Evolutionary conservation across 2,329 filamentous ascomycete genomes (phyloP).

Genomic region (Aspergillus sp.): DNA sequence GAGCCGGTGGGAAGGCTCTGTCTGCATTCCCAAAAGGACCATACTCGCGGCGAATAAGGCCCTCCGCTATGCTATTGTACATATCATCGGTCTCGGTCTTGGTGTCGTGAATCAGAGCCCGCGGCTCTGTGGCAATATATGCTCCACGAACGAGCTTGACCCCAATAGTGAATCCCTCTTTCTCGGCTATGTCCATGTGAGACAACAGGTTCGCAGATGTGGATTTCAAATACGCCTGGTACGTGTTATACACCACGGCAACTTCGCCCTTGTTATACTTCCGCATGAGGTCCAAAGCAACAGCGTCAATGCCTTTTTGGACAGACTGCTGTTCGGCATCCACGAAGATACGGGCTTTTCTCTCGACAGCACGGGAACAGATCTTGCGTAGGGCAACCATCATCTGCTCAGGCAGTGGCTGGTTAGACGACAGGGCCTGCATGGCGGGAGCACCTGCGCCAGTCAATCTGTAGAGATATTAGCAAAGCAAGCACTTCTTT

Average conservation of each 20-base stretch:
- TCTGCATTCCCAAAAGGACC: slow-evolving; percentile 18
- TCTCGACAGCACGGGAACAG: slow-evolving; percentile 33
- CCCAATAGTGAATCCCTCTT: slow-evolving; percentile 43
- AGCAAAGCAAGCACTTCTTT: too few relatives aligned
- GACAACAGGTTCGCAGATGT: slow-evolving; percentile 37
- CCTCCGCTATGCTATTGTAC: slow-evolving; percentile 53
- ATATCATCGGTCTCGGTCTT: slow-evolving; percentile 40
- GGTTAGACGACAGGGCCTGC: slow-evolving; percentile 36
- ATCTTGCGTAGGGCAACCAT: slow-evolving; percentile 38
- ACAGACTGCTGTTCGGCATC: slow-evolving; percentile 50
- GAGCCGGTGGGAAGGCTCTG: slow-evolving; percentile 29
- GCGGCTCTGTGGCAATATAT: slow-evolving; percentile 44
- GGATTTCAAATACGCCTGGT: slow-evolving; percentile 49
- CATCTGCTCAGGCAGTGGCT: slow-evolving; percentile 31
- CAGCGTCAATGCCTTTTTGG: slow-evolving; percentile 45
- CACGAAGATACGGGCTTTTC: slow-evolving; percentile 44
- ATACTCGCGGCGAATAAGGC: slow-evolving; percentile 45
- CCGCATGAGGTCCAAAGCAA: slow-evolving; percentile 49
- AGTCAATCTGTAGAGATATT: slow-evolving; percentile 34
- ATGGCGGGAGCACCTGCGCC: slow-evolving; percentile 43
- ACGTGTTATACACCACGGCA: slow-evolving; percentile 44
- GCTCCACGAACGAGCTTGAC: slow-evolving; percentile 50
- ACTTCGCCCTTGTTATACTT: slow-evolving; percentile 38
- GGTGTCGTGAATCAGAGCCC: slow-evolving; percentile 37
- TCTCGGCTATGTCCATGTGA: slow-evolving; percentile 39